Percentiles rank a stretch among this genome's conserved stretches.
Evolutionary conservation across 2,329 filamentous ascomycete species (phyloP).

Genomic region (Ophiostoma novo-ulmi): DNA sequence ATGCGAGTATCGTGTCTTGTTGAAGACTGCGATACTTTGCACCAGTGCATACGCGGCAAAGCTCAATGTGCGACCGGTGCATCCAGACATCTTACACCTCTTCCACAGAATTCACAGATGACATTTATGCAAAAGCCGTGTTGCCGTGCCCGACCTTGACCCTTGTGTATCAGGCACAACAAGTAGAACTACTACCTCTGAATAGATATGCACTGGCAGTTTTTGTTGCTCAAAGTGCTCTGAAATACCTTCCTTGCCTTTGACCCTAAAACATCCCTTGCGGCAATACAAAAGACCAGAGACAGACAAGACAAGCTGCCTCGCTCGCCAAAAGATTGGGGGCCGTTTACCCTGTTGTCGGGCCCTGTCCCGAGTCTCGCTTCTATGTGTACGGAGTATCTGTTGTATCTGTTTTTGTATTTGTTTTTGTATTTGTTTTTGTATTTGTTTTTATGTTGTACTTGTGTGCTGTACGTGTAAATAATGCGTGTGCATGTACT

Average conservation of each 20-base stretch:
- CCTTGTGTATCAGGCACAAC: neutral
- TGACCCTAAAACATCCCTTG: neutral
- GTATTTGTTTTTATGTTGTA: neutral
- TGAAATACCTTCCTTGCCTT: neutral
- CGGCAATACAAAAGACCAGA: neutral
- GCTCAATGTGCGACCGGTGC: no score
- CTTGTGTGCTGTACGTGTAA: neutral
- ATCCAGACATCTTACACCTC: neutral
- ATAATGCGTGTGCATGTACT: neutral
- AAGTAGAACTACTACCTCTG: neutral
- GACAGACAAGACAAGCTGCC: neutral
- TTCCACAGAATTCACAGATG: neutral
- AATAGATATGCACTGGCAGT: neutral
- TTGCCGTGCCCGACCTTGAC: neutral
- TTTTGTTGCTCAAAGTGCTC: no score
- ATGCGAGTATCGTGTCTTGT: neutral
- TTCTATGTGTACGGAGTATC: neutral
- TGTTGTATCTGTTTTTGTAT: conserved; percentile 5
- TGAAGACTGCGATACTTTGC: neutral
- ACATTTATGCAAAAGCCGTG: neutral
- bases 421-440: neutral
- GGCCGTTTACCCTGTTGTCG: conserved; percentile 22
- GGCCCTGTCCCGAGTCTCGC: conserved; percentile 18
- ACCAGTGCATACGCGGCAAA: no score
- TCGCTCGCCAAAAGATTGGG: conserved; percentile 19